phyloP scores from a whole-genome alignment of 257 asterid species.

The Solanum corneliomulleri region DNA sequence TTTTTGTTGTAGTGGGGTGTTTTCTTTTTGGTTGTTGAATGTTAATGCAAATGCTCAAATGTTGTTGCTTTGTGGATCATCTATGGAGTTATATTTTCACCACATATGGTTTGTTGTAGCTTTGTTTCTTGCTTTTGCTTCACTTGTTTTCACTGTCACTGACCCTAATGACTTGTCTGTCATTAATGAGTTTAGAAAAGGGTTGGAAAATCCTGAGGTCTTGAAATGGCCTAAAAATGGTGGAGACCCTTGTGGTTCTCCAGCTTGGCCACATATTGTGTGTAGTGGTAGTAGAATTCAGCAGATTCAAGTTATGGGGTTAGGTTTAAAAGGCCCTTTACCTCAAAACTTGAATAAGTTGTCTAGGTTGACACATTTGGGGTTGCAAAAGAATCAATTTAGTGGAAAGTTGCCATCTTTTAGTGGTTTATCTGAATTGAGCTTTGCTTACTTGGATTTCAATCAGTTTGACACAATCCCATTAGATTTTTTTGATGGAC shows the following conservation, averaged over 20 bases:
- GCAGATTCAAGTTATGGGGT: constrained; percentile 75
- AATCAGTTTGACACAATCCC: constrained; percentile 67
- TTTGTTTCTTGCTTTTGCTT: constrained; percentile 16
- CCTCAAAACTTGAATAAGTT: constrained; percentile 56
- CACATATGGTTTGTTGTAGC: background rate
- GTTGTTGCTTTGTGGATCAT: constrained; percentile 6
- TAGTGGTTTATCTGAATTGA: constrained; percentile 52
- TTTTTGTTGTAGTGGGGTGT: background rate
- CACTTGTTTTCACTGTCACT: constrained; percentile 29
- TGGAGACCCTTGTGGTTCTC: constrained; percentile 80
- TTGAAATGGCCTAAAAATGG: constrained; percentile 60
- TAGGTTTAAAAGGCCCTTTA: constrained; percentile 68
- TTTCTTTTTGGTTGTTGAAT: background rate
- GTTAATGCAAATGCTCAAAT: background rate
- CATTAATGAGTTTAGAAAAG: constrained; percentile 44
- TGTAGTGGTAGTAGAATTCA: constrained; percentile 46
- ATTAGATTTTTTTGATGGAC: constrained; percentile 69
- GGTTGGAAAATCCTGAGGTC: constrained; percentile 60
- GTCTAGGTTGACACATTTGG: constrained; percentile 47
- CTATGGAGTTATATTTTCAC: constrained; percentile 32
- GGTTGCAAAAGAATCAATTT: constrained; percentile 59
- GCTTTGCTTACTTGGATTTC: constrained; percentile 64
- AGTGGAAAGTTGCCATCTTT: constrained; percentile 70
- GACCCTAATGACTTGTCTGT: constrained; percentile 61
- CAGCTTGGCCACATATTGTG: constrained; percentile 59